Base-by-base conservation (phyloP, 2,329 filamentous ascomycete genomes). In the Aspergillus sp. region DNA sequence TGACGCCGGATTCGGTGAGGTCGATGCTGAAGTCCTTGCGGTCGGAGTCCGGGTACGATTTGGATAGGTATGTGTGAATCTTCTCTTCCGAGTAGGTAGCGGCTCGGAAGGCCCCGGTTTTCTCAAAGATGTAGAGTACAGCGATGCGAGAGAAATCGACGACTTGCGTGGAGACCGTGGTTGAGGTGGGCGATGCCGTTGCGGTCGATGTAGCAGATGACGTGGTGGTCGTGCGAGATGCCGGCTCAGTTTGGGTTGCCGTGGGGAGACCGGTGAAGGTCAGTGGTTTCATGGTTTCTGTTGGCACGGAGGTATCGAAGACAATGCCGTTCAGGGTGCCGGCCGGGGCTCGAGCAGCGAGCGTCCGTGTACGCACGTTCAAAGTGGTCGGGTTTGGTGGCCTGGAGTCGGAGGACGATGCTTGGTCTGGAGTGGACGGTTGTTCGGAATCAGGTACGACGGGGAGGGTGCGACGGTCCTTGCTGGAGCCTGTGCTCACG, bases 71-170 rank as follows among this genome's bases (percentile, higher is more conserved):
- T 22, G 60, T 65, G 36, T 71, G 62, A 61, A 78, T 72, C 32
- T 70, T 52, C 55, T 67, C 58, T 58, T 68, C 66, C 1, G 73
- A 66, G 56, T 69, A 64, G 58, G 70, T 62, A 31, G 76, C 69
- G 55, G 69, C 66, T 7, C 65, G 56, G 2, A 77, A 55, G 0
- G 67, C 69, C 9, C 68, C 71, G 0, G 75, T 76, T 49, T 72
- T 69, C 63, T 76, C 65, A 18, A 77, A 62, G 24, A 77, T 73
- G 56, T 73, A 75, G 20, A 88, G 77, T 6, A 77, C 69, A 2
- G 73, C 71, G 47, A 75, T 67, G 49, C 70, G 70, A 16, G 74
- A 71, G 62, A 77, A 77, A 45, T 73, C 69, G 20, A 76, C 60
- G 16, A 71, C 66, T 10, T 67, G 58, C 6, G 60, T 60, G 0